phyloP scores from a whole-genome alignment of 805 yeast species.

The Candida berthetii region DNA sequence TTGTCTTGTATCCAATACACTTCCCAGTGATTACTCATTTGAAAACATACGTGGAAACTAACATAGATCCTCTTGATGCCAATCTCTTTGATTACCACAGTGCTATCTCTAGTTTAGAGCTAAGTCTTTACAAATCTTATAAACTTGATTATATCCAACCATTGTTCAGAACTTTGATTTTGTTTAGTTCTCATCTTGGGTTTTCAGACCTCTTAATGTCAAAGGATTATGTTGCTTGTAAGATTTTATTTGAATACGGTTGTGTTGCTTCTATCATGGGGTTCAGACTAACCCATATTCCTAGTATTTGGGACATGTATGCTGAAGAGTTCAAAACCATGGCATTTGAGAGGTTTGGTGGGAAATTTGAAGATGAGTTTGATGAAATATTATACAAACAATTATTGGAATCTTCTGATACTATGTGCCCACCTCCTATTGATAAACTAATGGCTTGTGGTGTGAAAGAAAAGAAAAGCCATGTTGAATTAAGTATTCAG shows the following conservation, averaged over 20 bases:
- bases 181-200: not conserved
- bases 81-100: no score
- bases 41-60: not conserved
- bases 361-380: slow-evolving; percentile 2
- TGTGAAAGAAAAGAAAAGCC: no score
- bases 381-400: slow-evolving; percentile 1
- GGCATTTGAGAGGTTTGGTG: not conserved
- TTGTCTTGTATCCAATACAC: not conserved
- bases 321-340: not conserved
- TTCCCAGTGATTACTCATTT: not conserved
- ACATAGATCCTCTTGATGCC: not conserved
- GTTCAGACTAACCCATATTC: not conserved
- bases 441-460: no score
- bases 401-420: not conserved
- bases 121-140: no score
- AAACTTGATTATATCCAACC: not conserved
- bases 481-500: no score
- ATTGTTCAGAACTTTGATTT: not conserved
- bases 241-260: not conserved
- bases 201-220: not conserved
- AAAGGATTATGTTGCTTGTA: not conserved
- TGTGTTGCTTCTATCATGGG: not conserved
- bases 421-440: no score
- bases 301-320: not conserved
- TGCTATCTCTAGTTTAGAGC: no score